These are phyloP conservation scores for Pythium pyrilobum DNA, from an alignment of 352 stramenopile genomes.

Conservation along the genomic window DNA sequence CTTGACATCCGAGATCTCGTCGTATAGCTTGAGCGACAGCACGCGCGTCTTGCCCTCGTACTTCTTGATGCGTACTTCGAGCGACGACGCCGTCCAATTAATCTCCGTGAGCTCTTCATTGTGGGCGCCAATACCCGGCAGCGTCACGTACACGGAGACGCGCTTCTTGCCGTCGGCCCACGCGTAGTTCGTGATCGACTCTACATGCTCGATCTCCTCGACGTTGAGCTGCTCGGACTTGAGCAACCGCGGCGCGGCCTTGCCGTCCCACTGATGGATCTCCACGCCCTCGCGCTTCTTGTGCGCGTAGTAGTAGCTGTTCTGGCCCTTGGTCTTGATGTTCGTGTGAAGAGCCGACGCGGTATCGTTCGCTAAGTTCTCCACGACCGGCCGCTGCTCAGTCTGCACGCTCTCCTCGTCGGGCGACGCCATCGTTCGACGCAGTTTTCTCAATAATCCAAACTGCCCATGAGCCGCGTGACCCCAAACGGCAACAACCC, in stretches of 20 bases:
- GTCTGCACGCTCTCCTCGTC: slow-evolving; percentile 7
- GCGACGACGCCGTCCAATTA: slow-evolving; percentile 54
- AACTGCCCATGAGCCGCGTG: neutral
- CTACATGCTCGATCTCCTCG: slow-evolving; percentile 30
- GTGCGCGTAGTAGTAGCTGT: slow-evolving; percentile 88
- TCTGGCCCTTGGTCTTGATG: slow-evolving; percentile 77
- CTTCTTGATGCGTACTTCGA: slow-evolving; percentile 57
- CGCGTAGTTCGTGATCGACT: slow-evolving; percentile 72
- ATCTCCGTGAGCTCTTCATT: slow-evolving; percentile 57
- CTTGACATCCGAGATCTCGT: slow-evolving; percentile 75
- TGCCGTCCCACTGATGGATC: slow-evolving; percentile 80
- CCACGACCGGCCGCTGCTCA: slow-evolving; percentile 4
- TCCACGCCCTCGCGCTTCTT: slow-evolving; percentile 77
- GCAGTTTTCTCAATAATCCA: neutral
- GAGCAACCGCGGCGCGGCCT: slow-evolving; percentile 66
- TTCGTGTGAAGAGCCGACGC: slow-evolving; percentile 72
- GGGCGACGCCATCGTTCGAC: slow-evolving; percentile 5
- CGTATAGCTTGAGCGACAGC: slow-evolving; percentile 69
- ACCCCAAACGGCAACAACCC: neutral
- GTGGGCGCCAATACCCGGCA: slow-evolving; percentile 56
- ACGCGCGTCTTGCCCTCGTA: slow-evolving; percentile 69
- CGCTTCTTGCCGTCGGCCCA: slow-evolving; percentile 80
- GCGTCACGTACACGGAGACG: slow-evolving; percentile 72
- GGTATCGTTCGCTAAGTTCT: neutral
- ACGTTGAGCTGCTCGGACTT: slow-evolving; percentile 38